Percentiles rank a stretch among this genome's conserved stretches.
These are phyloP conservation scores for Letharia lupina DNA, from an alignment of 495 filamentous ascomycete genomes.

Conservation along the genomic window DNA sequence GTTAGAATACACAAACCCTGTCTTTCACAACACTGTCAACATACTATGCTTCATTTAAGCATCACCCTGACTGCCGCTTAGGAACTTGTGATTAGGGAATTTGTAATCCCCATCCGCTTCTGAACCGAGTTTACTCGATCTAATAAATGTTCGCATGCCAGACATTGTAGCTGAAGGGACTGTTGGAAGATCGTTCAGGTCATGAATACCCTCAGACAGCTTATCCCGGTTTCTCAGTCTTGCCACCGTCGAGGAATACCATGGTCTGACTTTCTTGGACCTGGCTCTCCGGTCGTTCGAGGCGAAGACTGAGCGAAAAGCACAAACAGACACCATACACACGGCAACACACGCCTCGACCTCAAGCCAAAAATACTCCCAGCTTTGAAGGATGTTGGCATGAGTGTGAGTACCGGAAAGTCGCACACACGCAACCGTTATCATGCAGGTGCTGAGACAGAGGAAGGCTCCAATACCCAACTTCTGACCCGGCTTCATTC, in stretches of 20 bases:
- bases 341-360: not conserved
- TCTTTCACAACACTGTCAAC: too few relatives aligned
- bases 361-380: conserved; percentile 9
- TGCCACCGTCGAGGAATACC: conserved; percentile 8
- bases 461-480: too few relatives aligned
- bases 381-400: not conserved
- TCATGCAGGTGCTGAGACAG: too few relatives aligned
- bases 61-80: too few relatives aligned
- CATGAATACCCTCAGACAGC: not conserved
- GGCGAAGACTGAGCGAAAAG: conserved; percentile 5
- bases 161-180: conserved; percentile 9
- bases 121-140: too few relatives aligned
- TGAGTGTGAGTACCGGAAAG: not conserved
- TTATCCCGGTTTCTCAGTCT: not conserved
- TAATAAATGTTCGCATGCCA: not conserved
- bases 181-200: not conserved
- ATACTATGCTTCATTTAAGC: too few relatives aligned
- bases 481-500: too few relatives aligned
- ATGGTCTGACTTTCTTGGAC: not conserved
- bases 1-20: too few relatives aligned
- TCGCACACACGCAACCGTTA: not conserved
- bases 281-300: not conserved
- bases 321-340: conserved; percentile 1
- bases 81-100: too few relatives aligned
- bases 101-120: too few relatives aligned